Base-by-base conservation (phyloP, 306 rosid genomes). In the Citrullus amarus region DNA sequence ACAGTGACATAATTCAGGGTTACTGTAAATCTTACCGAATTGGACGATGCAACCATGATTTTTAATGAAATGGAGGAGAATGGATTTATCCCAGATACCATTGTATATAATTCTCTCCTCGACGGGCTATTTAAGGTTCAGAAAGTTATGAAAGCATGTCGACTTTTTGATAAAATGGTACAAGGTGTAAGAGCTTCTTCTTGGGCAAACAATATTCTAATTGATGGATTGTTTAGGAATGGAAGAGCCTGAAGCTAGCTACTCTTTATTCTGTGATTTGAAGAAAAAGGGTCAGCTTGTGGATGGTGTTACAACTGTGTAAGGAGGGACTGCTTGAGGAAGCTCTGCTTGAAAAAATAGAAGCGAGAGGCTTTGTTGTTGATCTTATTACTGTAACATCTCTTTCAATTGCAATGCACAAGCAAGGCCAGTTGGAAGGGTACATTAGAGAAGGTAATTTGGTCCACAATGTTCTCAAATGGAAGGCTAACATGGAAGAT, bases 301-400 rank as follows among this genome's bases (percentile, higher is more conserved):
- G 25, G 97, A 92, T 79, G 90, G 88, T 75, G 82, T 95, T 72
- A 91, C 97, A 89, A 22, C 92, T 89, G 80, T 88, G 96, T 63
- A 92, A 77, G 85, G 98, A 89, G 85, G 92, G 91, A 60, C 80
- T 82, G 78, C 84, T 95, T 30, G 91, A 87, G 87, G 93, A 87
- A 85, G 96, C 96, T 3, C 80, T 92, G 90, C 91, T 91, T 76
- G 97, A 92, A 79, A 97, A 94, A 86, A 94, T 94, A 97, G 98
- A 94, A 91, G 83, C 75, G 78, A 81, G 96, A 77, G 95, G 96
- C 48, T 92, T 95, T 79, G 78, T 56, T 78, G 93, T 95, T 79
- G 96, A 95, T 77, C 87, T 95, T 53, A 86, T 95, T 58, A 92
- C 96, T 13, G 81, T 92, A 59, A 88, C 96, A 0, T 88, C 97